Evolutionary conservation across 306 rosid genomes (phyloP).

Genomic region (Casuarina equisetifolia): DNA sequence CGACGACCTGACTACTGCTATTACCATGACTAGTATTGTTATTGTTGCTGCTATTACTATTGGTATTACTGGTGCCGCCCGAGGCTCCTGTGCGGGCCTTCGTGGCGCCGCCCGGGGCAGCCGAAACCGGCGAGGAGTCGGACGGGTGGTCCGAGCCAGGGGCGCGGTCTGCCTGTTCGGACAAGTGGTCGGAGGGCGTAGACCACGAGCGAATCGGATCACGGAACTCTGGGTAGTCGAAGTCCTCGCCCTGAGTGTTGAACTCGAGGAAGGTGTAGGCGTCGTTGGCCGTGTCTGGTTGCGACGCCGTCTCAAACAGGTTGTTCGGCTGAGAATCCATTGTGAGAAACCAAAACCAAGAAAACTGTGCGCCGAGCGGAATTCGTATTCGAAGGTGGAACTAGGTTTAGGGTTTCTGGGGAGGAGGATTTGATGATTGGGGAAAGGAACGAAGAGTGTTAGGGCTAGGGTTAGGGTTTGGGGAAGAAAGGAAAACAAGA

Average conservation of each 20-base stretch:
- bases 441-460: slow-evolving; percentile 21
- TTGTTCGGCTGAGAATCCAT: slow-evolving; percentile 92
- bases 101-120: slow-evolving; percentile 68
- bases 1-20: slow-evolving; percentile 74
- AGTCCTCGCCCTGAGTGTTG: slow-evolving; percentile 97
- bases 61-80: slow-evolving; percentile 38
- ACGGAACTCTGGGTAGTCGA: slow-evolving; percentile 91
- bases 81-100: slow-evolving; percentile 58
- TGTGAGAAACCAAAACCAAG: slow-evolving; percentile 7
- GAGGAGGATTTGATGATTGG: not conserved
- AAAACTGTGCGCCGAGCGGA: slow-evolving; percentile 11
- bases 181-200: slow-evolving; percentile 84
- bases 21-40: slow-evolving; percentile 22
- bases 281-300: slow-evolving; percentile 92
- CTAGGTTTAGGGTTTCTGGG: slow-evolving; percentile 43
- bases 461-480: slow-evolving; percentile 71
- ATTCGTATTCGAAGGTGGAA: slow-evolving; percentile 1
- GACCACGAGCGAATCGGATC: slow-evolving; percentile 99
- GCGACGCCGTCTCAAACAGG: slow-evolving; percentile 91
- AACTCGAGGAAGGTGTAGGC: slow-evolving; percentile 98
- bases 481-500: slow-evolving; percentile 16
- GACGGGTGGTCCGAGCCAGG: slow-evolving; percentile 77
- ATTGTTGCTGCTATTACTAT: not conserved
- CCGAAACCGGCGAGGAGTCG: slow-evolving; percentile 88
- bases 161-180: slow-evolving; percentile 73